Conservation (phyloP, 306 rosid species). For the Trifolium dubium region DNA sequence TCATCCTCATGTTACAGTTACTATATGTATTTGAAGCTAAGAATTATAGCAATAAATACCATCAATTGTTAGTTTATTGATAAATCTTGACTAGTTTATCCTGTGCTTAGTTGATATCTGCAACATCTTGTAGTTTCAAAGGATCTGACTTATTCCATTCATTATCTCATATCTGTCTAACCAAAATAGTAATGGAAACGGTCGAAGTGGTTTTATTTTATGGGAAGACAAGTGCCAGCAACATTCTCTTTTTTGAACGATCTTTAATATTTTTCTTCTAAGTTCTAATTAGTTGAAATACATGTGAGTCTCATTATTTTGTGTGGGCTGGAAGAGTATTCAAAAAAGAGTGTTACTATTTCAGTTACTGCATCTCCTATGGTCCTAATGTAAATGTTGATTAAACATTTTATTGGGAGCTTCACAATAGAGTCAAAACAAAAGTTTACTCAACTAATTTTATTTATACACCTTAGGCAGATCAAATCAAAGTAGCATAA, state of each 20-base stretch:
- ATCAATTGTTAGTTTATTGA: constrained; percentile 2
- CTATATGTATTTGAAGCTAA: constrained; percentile 41
- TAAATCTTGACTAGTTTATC: neutral
- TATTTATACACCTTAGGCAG: neutral
- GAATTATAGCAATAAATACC: constrained; percentile 27
- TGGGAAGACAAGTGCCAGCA: too few relatives aligned
- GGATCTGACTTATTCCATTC: constrained; percentile 6
- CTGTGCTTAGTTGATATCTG: neutral
- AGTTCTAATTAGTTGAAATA: too few relatives aligned
- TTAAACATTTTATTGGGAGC: too few relatives aligned
- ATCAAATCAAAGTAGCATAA: neutral
- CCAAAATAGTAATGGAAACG: neutral
- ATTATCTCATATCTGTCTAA: neutral
- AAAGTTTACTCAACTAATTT: neutral
- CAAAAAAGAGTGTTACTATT: too few relatives aligned
- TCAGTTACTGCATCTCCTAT: too few relatives aligned
- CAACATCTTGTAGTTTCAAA: neutral
- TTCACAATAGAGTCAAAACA: too few relatives aligned
- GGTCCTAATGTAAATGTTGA: too few relatives aligned
- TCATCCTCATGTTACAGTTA: constrained; percentile 34
- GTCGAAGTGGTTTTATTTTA: neutral
- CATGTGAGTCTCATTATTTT: too few relatives aligned
- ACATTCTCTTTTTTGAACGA: too few relatives aligned
- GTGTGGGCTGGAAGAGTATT: too few relatives aligned
- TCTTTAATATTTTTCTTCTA: too few relatives aligned